phyloP scores from a whole-genome alignment of 169 alveolate genomes.

The Plasmodium relictum region DNA sequence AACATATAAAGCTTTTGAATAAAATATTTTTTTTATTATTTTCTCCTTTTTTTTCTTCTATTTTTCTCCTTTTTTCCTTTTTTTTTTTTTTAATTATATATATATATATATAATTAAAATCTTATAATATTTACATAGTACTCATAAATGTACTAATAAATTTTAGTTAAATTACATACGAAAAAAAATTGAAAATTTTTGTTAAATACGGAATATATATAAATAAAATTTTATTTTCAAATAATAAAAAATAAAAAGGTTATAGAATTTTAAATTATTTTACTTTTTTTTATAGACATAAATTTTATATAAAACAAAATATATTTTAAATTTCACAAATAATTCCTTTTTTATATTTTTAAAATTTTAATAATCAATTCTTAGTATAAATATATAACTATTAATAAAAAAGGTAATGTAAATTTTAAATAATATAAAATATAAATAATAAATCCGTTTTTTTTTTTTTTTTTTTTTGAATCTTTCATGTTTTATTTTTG shows the following conservation, averaged over 20 bases:
- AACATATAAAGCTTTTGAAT: too few relatives aligned
- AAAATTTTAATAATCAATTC: too few relatives aligned
- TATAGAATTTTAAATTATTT: conserved; percentile 16
- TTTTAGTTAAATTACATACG: neutral
- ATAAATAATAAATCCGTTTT: neutral
- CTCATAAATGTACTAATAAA: neutral
- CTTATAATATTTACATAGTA: neutral
- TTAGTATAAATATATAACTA: too few relatives aligned
- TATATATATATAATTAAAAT: too few relatives aligned
- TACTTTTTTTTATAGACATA: conserved; percentile 17
- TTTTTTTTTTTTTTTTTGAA: conserved; percentile 5
- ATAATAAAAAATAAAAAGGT: conserved; percentile 1
- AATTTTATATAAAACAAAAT: conserved; percentile 22
- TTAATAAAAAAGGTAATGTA: neutral
- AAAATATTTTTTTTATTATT: too few relatives aligned
- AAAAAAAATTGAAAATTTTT: too few relatives aligned
- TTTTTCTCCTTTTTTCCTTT: too few relatives aligned
- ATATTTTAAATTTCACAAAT: neutral
- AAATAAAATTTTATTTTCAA: neutral
- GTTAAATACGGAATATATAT: too few relatives aligned
- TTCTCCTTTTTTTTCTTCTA: too few relatives aligned
- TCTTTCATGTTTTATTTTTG: conserved; percentile 5
- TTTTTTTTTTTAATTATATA: too few relatives aligned
- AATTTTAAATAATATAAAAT: conserved; percentile 15
- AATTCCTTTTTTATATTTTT: neutral